Evolutionary conservation across 441 rosid genomes (phyloP), one percentile per base, ranked within the genome.

Genomic region (Syzygium malaccense): DNA sequence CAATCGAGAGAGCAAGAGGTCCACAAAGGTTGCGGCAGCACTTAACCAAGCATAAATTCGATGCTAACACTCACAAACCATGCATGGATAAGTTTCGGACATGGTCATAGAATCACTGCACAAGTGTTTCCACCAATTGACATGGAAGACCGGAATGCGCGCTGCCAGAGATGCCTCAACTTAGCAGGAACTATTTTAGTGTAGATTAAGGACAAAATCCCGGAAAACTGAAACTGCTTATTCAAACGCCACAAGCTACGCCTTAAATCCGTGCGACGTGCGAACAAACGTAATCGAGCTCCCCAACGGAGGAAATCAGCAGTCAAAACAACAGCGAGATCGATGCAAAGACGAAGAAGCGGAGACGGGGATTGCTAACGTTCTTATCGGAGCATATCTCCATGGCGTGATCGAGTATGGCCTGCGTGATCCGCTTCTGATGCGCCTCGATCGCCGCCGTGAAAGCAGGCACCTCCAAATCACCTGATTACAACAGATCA

Each of bases 381-480:
- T 90, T 90, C 68, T 92, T 91, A 12, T 93, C 93, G 49, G 94
- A 86, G 91, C 94, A 95, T 88, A 97, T 96, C 88, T 92, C 88
- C 89, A 86, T 49, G 60, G 98, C 98, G 86, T 93, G 96, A 10
- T 94, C 88, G 33, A 96, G 55, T 57, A 96, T 92, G 7, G 95
- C 92, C 78, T 94, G 93, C 0, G 97, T 93, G 88, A 97, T 96
- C 89, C 96, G 91, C 93, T 91, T 89, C 94, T 95, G 99, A 84
- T 96, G 99, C 84, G 95, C 95, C 89, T 96, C 97, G 49, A 95
- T 95, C 51, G 99, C 98, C 85, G 97, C 96, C 23, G 95, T 90
- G 87, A 97, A 94, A 55, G 99, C 98, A 55, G 98, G 99, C 86
- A 96, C 98, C 92, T 96, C 97, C 89, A 96, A 45, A 89, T 91